phyloP scores from a whole-genome alignment of 345 rosid species.

The Crucihimalaya himalaica region DNA sequence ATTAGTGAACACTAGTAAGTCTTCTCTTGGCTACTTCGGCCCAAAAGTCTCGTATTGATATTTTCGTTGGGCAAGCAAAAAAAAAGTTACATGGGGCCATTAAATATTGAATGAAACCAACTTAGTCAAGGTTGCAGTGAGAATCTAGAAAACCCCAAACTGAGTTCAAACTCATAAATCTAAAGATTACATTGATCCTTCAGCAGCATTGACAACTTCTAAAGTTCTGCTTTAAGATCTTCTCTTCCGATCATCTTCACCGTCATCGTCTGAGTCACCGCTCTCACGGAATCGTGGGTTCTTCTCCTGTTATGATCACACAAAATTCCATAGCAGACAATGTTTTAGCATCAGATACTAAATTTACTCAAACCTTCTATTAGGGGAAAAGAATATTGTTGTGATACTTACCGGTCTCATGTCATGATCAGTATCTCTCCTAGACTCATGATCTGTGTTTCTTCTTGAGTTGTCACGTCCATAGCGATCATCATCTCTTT shows the following conservation, averaged over 20 bases:
- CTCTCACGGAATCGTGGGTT: conserved; percentile 98
- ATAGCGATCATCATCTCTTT: conserved; percentile 84
- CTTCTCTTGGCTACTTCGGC: not conserved
- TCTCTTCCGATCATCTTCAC: conserved; percentile 70
- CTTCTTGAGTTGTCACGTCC: conserved; percentile 68
- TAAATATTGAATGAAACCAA: not conserved
- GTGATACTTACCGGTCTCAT: conserved; percentile 38
- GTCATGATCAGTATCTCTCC: conserved; percentile 36
- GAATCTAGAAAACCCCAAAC: conserved; percentile 20
- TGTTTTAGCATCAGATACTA: not conserved
- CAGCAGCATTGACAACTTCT: conserved; percentile 19
- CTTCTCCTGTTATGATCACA: conserved; percentile 69
- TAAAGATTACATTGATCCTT: conserved; percentile 29
- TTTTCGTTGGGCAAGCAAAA: not conserved
- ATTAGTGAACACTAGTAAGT: not conserved
- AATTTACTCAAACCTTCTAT: not conserved
- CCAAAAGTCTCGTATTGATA: not conserved
- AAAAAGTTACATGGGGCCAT: not conserved
- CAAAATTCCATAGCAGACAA: conserved; percentile 6
- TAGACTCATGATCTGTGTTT: conserved; percentile 56
- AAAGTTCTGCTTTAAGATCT: conserved; percentile 42
- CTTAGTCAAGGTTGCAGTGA: conserved; percentile 1
- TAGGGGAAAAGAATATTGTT: not conserved
- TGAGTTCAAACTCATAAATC: conserved; percentile 22
- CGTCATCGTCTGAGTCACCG: conserved; percentile 92